Evolutionary conservation across 2,329 filamentous ascomycete genomes (phyloP).

Genomic region (Hypoxylon sp.): DNA sequence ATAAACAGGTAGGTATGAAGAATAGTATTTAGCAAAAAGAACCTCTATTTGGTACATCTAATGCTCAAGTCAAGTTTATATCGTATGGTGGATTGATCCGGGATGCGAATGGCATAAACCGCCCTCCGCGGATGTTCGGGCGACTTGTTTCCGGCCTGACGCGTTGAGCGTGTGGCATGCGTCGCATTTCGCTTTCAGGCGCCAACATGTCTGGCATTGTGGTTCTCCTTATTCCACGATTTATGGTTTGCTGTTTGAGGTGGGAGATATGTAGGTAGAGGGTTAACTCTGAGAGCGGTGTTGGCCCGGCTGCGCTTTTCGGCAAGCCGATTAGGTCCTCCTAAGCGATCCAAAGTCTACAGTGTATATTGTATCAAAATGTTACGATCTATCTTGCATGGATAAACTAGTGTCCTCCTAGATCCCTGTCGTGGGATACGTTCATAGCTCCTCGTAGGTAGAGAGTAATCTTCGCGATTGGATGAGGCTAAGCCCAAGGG

Average conservation of each 20-base stretch:
- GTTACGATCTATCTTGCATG: not conserved
- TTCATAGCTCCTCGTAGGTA: not conserved
- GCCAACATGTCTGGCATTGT: constrained; percentile 21
- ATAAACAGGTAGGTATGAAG: not conserved
- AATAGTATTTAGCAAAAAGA: not conserved
- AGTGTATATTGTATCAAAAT: constrained; percentile 4
- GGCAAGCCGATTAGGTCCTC: constrained; percentile 9
- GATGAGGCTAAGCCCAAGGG: not conserved
- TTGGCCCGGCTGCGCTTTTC: constrained; percentile 15
- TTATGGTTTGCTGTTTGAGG: not conserved
- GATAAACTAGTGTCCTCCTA: not conserved
- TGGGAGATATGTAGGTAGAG: not conserved
- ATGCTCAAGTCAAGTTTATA: not conserved
- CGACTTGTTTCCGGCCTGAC: constrained; percentile 28
- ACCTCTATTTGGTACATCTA: not conserved
- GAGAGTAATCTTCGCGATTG: not conserved
- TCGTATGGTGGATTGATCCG: constrained; percentile 3
- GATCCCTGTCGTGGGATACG: not conserved
- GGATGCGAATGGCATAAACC: constrained; percentile 7
- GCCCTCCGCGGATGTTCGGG: constrained; percentile 14
- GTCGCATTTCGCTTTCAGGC: constrained; percentile 38
- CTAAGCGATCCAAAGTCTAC: not conserved
- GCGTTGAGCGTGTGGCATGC: constrained; percentile 21
- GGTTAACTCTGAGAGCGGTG: constrained; percentile 11
- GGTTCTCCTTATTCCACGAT: constrained; percentile 1